A percentile compares a stretch with the other conserved stretches of the same genome.
These are phyloP conservation scores for Alnus glutinosa DNA, from an alignment of 306 rosid species.

Conservation along the genomic window DNA sequence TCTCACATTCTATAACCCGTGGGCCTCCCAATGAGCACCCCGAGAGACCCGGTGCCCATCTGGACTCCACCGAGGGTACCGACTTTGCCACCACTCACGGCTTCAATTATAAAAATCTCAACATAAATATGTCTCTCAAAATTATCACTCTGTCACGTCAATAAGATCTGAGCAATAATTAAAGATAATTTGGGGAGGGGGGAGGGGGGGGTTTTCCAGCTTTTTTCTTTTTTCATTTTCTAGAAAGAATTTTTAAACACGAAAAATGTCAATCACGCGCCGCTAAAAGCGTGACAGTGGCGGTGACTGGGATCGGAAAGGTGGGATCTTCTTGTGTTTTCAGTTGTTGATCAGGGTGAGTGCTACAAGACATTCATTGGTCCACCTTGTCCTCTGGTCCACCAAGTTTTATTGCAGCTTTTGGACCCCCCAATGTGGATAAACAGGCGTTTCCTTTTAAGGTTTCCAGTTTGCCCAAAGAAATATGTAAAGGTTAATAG, in stretches of 20 bases:
- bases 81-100: conserved; percentile 13
- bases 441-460: no score
- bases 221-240: neutral
- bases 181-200: neutral
- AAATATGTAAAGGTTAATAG: no score
- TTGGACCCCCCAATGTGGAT: neutral
- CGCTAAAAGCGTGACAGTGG: neutral
- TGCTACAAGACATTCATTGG: neutral
- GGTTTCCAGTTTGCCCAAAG: no score
- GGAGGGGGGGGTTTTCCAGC: neutral
- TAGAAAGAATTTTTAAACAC: neutral
- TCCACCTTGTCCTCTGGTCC: neutral
- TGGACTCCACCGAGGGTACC: conserved; percentile 2
- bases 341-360: neutral
- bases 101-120: conserved; percentile 8
- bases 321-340: neutral
- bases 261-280: neutral
- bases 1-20: neutral
- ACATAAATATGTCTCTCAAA: neutral
- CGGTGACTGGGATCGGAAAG: neutral
- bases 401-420: neutral
- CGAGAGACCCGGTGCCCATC: conserved; percentile 3
- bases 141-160: neutral
- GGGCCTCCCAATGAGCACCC: neutral
- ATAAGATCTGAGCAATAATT: neutral